Evolutionary conservation across 306 rosid genomes (phyloP), one percentile per base, ranked within the genome.

Genomic region (Cucumis cinereus): DNA sequence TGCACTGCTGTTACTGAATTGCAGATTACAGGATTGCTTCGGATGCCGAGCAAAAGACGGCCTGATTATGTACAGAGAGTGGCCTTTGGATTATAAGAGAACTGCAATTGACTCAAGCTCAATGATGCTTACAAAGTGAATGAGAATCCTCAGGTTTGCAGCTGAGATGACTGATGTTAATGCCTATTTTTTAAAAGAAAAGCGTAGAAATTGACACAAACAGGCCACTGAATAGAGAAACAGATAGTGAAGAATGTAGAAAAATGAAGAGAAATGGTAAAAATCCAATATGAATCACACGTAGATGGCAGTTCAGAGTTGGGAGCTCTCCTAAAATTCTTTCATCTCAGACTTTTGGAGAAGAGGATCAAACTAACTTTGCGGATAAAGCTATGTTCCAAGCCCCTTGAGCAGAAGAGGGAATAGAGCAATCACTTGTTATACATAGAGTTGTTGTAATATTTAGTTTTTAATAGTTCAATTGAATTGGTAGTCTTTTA

Each of bases 11-110:
- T 91, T 47, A 84, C 88, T 9, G 96, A 94, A 85, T 86, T 94
- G 62, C 97, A 89, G 86, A 89, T 94, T 73, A 83, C 91, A 8
- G 98, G 96, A 49, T 87, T 94, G 67, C 81, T 94, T 68, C 90
- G 96, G 82, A 87, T 91, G 96, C 96, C 96, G 13, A 86, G 89
- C 89, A 91, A 89, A 87, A 91, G 93, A 77, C 97, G 98, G 55
- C 86, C 90, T 8, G 90, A 94, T 79, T 91, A 49, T 84, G 95
- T 90, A 56, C 97, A 94, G 75, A 86, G 97, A 84, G 88, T 91
- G 53, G 94, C 92, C 67, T 94, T 94, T 80, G 98, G 98, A 60
- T 80, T 91, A 35, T 91, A 86, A 60, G 43, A 49, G 43, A 53
- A n/a, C 43, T 66, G 68, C 15, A 47, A 19, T 24, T 49, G 17